Evolutionary conservation across 2,329 filamentous ascomycete species (phyloP), one percentile per base, ranked within the genome.

Genomic region (Sarocladium brachiariae): DNA sequence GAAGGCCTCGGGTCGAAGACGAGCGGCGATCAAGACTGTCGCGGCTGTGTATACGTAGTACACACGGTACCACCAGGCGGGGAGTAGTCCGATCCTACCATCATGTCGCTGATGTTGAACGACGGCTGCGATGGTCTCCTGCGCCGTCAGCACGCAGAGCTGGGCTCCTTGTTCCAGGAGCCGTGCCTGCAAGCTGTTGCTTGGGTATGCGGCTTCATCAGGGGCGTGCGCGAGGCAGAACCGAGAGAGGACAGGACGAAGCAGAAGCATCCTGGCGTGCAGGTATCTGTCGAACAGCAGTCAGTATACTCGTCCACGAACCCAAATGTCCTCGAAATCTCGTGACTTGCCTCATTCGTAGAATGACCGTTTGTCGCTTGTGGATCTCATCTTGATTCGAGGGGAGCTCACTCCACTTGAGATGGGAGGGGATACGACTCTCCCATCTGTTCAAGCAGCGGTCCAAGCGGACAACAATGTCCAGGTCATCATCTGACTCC

Each of bases 1-100:
- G 27, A 68, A 67, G 2, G 61, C 53, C 2, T 66, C 63, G 0
- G 66, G 64, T 2, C 65, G 59, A 0, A 69, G 55, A 18, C 62
- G 65, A 1, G 67, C 66, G 0, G 65, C 66, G 2, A 69, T 64
- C 2, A 70, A 58, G 1, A 69, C 58, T 0, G 63, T 67, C 1
- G 67, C 64, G 0, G 67, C 66, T 0, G 65, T 63, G 56, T 67
- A 68, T 14, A 69, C 54, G 14, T 68, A 69, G 51, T 66, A 69
- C 0, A 70, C 58, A 1, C 66, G 57, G 38, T 70, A 68, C 67
- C 67, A 69, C 67, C 67, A 70, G 0, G 66, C 65, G 2, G 66
- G 68, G 0, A 70, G 54, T 0, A 68, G 54, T 0, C 65, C 65
- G 1, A 68, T 58, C 0, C 62, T 65, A 4, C 57, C 60, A 6